Evolutionary conservation across 2,329 filamentous ascomycete species (phyloP).

Genomic region (Colletotrichum tofieldiae): DNA sequence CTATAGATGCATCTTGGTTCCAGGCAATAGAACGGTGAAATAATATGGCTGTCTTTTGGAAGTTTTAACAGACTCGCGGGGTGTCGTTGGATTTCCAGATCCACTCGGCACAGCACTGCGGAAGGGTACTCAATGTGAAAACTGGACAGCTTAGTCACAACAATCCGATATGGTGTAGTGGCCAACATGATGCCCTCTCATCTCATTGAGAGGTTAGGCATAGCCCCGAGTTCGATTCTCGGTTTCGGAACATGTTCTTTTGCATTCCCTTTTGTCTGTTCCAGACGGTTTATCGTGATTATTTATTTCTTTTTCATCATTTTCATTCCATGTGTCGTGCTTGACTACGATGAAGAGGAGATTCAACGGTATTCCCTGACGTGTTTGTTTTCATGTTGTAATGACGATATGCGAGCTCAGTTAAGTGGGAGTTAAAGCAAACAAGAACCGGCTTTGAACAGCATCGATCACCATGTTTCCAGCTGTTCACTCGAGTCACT

Average conservation of each 20-base stretch:
- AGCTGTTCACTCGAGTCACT: neutral
- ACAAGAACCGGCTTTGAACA: neutral
- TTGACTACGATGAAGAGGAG: too few species aligned
- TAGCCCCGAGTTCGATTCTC: constrained; percentile 40
- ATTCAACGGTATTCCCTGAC: too few species aligned
- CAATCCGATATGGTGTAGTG: constrained; percentile 40
- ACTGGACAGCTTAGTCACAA: accelerated
- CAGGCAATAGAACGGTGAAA: neutral
- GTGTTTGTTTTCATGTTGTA: neutral
- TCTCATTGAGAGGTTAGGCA: constrained; percentile 15
- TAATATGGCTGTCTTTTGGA: neutral
- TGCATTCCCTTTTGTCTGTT: neutral
- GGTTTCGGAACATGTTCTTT: constrained; percentile 16
- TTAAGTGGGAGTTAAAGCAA: neutral
- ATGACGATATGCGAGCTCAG: neutral
- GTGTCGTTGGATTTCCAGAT: neutral
- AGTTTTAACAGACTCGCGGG: neutral
- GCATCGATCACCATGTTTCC: neutral
- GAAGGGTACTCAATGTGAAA: too few species aligned
- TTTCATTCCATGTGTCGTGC: neutral
- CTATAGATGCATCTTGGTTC: neutral
- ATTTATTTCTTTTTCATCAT: neutral
- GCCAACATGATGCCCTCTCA: constrained; percentile 41
- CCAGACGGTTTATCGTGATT: neutral
- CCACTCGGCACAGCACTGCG: too few species aligned